Evolutionary conservation across 1,284 basidiomycete species (phyloP), one percentile per base, ranked within the genome.

Genomic region (Takashimella tepidaria): DNA sequence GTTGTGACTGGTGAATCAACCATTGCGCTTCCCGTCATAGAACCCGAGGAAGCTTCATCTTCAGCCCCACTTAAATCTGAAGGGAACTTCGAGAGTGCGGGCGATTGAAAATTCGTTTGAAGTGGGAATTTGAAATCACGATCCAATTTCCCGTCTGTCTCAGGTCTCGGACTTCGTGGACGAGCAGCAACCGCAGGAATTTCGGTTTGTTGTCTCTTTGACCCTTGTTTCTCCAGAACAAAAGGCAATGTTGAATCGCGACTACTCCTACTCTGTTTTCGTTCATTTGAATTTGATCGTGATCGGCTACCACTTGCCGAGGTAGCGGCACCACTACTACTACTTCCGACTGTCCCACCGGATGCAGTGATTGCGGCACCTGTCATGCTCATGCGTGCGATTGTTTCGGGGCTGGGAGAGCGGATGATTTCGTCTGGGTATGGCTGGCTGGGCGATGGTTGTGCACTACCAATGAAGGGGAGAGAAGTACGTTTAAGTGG

Each of bases 71-170:
- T n/a, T n/a, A n/a, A n/a, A n/a, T n/a, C n/a, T n/a, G n/a, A n/a
- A n/a, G n/a, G n/a, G n/a, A n/a, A n/a, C n/a, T 37, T 37, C 52
- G 16, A 56, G 45, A 16, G 40, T 20, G 11, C 16, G 21, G 13
- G 4, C 27, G n/a, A 3, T n/a, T n/a, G n/a, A n/a, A n/a, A n/a
- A n/a, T n/a, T 21, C 3, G 27, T 45, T 20, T 52, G 47, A 11
- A 64, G 42, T 1, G 74, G 74, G 60, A 76, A 76, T 55, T 70
- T 73, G 70, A 76, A 76, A 3, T 55, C 53, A 3, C 71, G 61
- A 58, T 76, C 74, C 12, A 76, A 57, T 24, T 73, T 72, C 2
- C 74, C 74, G 45, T 70, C 69, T 8, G 70, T 64, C 50, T 75
- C 73, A 3, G 74, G 72, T 53, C 69, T 71, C 2, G 73, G 74